These are phyloP conservation scores for Sherardia arvensis DNA, from an alignment of 257 asterid genomes.

Conservation along the genomic window DNA sequence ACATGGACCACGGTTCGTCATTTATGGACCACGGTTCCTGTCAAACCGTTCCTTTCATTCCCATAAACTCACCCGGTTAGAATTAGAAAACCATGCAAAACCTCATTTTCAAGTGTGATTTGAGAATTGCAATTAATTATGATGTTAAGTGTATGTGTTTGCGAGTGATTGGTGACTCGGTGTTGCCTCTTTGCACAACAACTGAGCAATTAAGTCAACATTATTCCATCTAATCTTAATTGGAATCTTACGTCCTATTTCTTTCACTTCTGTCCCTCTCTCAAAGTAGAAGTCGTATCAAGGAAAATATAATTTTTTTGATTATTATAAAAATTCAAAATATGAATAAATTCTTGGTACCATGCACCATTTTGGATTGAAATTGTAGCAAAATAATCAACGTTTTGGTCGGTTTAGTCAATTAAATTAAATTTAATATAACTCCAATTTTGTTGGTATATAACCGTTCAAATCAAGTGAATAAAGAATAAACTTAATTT, in stretches of 20 bases:
- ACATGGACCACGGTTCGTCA: constrained; percentile 9
- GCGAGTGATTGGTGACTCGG: not conserved
- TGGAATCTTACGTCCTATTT: not conserved
- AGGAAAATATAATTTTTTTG: no score
- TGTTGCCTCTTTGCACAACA: not conserved
- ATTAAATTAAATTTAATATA: no score
- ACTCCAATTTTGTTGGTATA: no score
- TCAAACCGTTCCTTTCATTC: not conserved
- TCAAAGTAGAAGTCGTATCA: not conserved
- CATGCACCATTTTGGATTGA: no score
- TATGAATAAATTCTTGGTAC: no score
- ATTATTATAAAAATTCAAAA: no score
- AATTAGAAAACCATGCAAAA: not conserved
- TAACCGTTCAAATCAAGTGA: no score
- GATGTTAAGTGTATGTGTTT: not conserved
- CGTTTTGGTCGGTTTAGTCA: no score
- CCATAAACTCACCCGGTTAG: not conserved
- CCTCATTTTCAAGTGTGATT: constrained; percentile 1
- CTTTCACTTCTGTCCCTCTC: not conserved
- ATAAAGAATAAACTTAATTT: no score
- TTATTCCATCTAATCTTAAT: not conserved
- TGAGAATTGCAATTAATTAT: not conserved
- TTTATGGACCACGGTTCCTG: constrained; percentile 6
- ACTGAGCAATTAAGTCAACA: not conserved
- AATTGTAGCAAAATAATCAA: no score